Evolutionary conservation across 768 basidiomycete genomes (phyloP).

Genomic region (Russula sp.): DNA sequence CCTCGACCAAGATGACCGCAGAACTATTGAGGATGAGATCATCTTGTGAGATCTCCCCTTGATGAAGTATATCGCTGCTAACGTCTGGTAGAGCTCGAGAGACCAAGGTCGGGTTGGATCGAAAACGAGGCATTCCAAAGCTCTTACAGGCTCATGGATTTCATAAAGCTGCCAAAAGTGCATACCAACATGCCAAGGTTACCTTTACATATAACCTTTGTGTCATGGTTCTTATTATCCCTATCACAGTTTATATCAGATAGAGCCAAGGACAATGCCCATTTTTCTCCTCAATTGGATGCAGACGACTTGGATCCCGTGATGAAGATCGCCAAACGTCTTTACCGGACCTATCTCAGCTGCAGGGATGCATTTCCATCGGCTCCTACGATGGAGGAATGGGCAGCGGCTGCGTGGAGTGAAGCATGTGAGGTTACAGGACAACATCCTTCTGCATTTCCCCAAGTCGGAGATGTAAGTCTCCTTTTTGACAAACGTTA

Average conservation of each 20-base stretch:
- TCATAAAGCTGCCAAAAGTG: background rate
- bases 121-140: background rate
- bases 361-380: slow-evolving; percentile 11
- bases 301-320: background rate
- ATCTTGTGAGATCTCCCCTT: background rate
- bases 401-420: background rate
- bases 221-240: background rate
- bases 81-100: background rate
- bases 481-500: background rate
- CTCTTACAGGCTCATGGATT: background rate
- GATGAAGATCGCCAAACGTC: background rate
- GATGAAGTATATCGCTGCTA: background rate
- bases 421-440: background rate
- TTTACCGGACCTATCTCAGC: background rate
- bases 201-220: background rate
- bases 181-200: background rate
- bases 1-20: background rate
- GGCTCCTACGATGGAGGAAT: background rate
- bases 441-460: background rate
- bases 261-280: background rate
- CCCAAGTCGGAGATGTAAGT: background rate
- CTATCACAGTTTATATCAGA: background rate
- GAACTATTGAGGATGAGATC: background rate
- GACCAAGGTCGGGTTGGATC: background rate
- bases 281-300: background rate